phyloP scores from a whole-genome alignment of 441 rosid genomes.

The Populus hybrid region DNA sequence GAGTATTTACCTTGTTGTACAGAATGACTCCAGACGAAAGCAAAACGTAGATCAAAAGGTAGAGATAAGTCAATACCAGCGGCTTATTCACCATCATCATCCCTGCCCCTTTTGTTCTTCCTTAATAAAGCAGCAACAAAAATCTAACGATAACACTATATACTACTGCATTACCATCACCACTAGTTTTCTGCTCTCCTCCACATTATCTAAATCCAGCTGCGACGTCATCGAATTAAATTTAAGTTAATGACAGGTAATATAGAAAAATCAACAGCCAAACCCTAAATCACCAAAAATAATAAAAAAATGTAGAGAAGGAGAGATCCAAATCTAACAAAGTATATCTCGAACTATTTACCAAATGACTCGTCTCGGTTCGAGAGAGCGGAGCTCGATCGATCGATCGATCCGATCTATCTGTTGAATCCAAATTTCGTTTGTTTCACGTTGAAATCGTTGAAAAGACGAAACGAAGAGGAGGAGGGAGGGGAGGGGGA shows the following conservation, averaged over 20 bases:
- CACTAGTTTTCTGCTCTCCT: background rate
- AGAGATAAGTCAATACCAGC: constrained; percentile 77
- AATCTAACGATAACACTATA: background rate
- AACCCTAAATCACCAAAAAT: background rate
- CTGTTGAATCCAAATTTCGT: background rate
- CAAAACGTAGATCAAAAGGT: constrained; percentile 77
- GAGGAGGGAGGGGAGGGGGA: too few species aligned
- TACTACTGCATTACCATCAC: background rate
- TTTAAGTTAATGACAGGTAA: background rate
- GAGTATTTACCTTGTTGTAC: constrained; percentile 66
- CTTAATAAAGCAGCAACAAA: too few species aligned
- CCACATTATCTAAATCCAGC: background rate
- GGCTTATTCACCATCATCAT: constrained; percentile 60
- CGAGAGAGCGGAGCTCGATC: background rate
- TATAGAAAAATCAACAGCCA: background rate
- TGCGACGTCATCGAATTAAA: background rate
- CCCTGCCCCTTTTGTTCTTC: constrained; percentile 18
- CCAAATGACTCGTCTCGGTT: background rate
- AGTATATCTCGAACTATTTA: background rate
- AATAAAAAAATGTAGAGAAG: background rate
- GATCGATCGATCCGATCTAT: background rate
- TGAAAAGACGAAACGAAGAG: background rate
- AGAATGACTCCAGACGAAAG: constrained; percentile 93
- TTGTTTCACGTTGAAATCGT: too few species aligned
- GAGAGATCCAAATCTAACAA: background rate